A percentile compares a stretch with the other conserved stretches of the same genome.
Conservation (phyloP, 2,329 filamentous ascomycete genomes). For the Exophiala viscosa region DNA sequence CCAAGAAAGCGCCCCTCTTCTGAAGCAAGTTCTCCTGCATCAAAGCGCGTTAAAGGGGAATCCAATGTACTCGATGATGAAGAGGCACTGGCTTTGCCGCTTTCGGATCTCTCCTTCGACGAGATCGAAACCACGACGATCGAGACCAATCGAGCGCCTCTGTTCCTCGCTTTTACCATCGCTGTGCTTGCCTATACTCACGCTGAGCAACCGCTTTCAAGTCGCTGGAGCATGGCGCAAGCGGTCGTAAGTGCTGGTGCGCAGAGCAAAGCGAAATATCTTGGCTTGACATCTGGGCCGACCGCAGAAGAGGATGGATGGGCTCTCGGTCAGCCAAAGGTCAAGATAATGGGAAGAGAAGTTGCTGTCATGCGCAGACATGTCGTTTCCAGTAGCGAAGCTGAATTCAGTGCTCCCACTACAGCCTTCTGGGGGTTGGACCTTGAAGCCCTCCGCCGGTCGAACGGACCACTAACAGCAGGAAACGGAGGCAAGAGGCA, state of each 20-base stretch:
- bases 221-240: slow-evolving; percentile 75
- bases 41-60: slow-evolving; percentile 16
- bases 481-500: slow-evolving; percentile 25
- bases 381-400: slow-evolving; percentile 53
- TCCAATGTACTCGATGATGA: slow-evolving; percentile 35
- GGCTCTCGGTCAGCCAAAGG: slow-evolving; percentile 69
- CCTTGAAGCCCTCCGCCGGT: slow-evolving; percentile 52
- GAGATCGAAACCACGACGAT: slow-evolving; percentile 57
- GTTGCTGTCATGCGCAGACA: slow-evolving; percentile 68
- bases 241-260: slow-evolving; percentile 80
- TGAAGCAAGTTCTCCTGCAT: slow-evolving; percentile 32
- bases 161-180: slow-evolving; percentile 76
- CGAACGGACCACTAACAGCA: slow-evolving; percentile 33
- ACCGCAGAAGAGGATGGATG: slow-evolving; percentile 67
- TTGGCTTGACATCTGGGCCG: slow-evolving; percentile 66
- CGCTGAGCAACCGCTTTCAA: slow-evolving; percentile 81
- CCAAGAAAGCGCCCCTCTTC: slow-evolving; percentile 51
- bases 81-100: slow-evolving; percentile 34
- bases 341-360: slow-evolving; percentile 69
- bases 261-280: slow-evolving; percentile 67
- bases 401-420: slow-evolving; percentile 32
- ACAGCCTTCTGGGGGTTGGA: slow-evolving; percentile 57
- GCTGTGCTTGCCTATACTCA: slow-evolving; percentile 73
- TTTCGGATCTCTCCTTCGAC: slow-evolving; percentile 33
- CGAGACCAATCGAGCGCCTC: slow-evolving; percentile 74